A percentile compares a stretch with the other conserved stretches of the same genome.
Evolutionary conservation across 2,329 filamentous ascomycete genomes (phyloP).

Genomic region (Talaromyces albobiverticillius): DNA sequence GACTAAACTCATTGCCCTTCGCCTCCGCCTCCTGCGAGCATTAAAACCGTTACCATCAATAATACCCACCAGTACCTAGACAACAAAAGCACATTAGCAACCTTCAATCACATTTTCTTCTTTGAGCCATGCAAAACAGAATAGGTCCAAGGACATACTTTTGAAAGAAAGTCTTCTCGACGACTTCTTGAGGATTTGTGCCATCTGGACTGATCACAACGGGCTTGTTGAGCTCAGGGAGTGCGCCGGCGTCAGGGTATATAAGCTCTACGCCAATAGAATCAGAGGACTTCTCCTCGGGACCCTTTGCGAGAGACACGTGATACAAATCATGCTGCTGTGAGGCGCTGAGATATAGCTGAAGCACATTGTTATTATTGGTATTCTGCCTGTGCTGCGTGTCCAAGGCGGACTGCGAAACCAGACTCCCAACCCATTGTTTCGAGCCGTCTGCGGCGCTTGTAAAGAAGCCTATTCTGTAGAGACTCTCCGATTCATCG

Average conservation of each 20-base stretch:
- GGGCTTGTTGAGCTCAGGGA: slow-evolving; percentile 40
- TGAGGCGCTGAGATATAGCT: slow-evolving; percentile 36
- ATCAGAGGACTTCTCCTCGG: slow-evolving; percentile 17
- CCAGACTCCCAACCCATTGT: slow-evolving; percentile 41
- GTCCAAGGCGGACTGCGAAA: slow-evolving; percentile 33
- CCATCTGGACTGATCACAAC: slow-evolving; percentile 39
- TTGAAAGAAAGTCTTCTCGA: slow-evolving; percentile 45
- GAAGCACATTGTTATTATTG: slow-evolving; percentile 20
- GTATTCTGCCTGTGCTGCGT: slow-evolving; percentile 24
- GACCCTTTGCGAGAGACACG: slow-evolving; percentile 32
- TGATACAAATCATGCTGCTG: slow-evolving; percentile 35
- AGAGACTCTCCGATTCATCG: slow-evolving; percentile 45
- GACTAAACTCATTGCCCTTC: slow-evolving; percentile 21
- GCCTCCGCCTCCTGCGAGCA: slow-evolving; percentile 41
- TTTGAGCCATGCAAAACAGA: background rate
- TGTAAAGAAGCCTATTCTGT: slow-evolving; percentile 53
- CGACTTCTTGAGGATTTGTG: slow-evolving; percentile 33
- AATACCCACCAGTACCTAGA: slow-evolving; percentile 49
- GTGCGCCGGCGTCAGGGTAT: slow-evolving; percentile 27
- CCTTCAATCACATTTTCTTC: background rate
- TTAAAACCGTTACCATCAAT: slow-evolving; percentile 39
- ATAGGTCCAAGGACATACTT: slow-evolving; percentile 30
- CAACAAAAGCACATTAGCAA: background rate
- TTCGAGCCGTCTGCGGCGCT: slow-evolving; percentile 27
- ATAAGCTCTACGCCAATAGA: slow-evolving; percentile 33